These are phyloP conservation scores for Vitrella brassicaformis DNA, from an alignment of 73 alveolate species.

Conservation along the genomic window DNA sequence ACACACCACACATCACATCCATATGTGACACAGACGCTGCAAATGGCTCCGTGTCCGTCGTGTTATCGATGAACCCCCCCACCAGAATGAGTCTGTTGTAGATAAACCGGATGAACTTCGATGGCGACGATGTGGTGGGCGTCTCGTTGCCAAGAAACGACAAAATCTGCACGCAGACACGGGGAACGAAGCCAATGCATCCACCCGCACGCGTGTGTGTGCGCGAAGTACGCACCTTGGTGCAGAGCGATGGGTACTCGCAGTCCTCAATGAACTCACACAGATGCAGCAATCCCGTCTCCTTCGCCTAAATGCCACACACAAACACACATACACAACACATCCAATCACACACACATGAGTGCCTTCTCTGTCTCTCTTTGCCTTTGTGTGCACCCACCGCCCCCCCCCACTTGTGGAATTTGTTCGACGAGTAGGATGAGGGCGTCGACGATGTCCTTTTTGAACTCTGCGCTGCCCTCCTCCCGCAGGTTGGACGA, in stretches of 20 bases:
- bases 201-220: no score
- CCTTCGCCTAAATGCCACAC: conserved; percentile 46
- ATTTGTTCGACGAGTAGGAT: conserved; percentile 22
- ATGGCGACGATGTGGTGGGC: conserved; percentile 61
- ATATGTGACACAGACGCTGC: no score
- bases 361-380: conserved; percentile 54
- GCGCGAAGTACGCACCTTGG: no score
- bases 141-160: conserved; percentile 79
- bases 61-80: no score
- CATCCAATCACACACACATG: conserved; percentile 55
- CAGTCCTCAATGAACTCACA: conserved; percentile 91
- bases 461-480: conserved; percentile 20
- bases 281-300: conserved; percentile 61
- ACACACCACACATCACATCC: no score
- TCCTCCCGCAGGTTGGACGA: conserved; percentile 73
- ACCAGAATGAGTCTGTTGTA: conserved; percentile 46
- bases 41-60: no score
- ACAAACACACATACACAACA: conserved; percentile 15
- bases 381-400: conserved; percentile 20
- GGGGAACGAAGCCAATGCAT: no score
- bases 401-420: not conserved
- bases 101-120: conserved; percentile 76
- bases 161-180: conserved; percentile 72
- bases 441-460: conserved; percentile 37
- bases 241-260: conserved; percentile 67